A percentile compares a stretch with the other conserved stretches of the same genome.
These are phyloP conservation scores for Mycena pura DNA, from an alignment of 768 basidiomycete species.

Conservation along the genomic window DNA sequence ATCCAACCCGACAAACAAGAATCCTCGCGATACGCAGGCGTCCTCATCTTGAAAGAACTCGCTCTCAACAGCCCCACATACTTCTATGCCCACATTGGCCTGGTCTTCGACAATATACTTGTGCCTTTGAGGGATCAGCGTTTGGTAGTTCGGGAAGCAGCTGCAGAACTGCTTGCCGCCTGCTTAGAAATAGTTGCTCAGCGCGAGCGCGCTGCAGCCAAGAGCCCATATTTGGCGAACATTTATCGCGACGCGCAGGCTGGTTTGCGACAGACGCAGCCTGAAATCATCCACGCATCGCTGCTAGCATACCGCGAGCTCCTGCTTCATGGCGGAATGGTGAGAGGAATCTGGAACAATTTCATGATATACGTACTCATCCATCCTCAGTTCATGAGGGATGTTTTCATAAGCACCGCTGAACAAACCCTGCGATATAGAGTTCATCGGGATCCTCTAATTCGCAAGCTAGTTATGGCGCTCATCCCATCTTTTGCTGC, in stretches of 20 bases:
- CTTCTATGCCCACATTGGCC: slow-evolving; percentile 86
- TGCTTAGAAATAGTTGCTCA: slow-evolving; percentile 87
- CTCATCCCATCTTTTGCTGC: slow-evolving; percentile 94
- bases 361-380: background rate
- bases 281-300: slow-evolving; percentile 93
- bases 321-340: slow-evolving; percentile 93
- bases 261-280: slow-evolving; percentile 78
- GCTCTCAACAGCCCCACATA: slow-evolving; percentile 87
- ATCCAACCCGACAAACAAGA: slow-evolving; percentile 84
- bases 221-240: slow-evolving; percentile 71
- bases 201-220: slow-evolving; percentile 71
- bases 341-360: slow-evolving; percentile 48
- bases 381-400: slow-evolving; percentile 77
- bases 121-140: slow-evolving; percentile 88
- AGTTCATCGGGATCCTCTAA: slow-evolving; percentile 83
- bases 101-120: slow-evolving; percentile 93
- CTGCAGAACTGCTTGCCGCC: slow-evolving; percentile 91
- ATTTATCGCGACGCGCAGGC: slow-evolving; percentile 90
- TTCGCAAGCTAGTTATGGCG: slow-evolving; percentile 94
- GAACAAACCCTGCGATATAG: slow-evolving; percentile 91
- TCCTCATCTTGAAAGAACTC: slow-evolving; percentile 92
- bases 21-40: slow-evolving; percentile 89
- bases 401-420: slow-evolving; percentile 84
- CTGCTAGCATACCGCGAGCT: slow-evolving; percentile 91
- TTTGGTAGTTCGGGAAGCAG: slow-evolving; percentile 90